These are phyloP conservation scores for Ceratobasidium sp. DNA, from an alignment of 1,284 basidiomycete species.

Conservation along the genomic window DNA sequence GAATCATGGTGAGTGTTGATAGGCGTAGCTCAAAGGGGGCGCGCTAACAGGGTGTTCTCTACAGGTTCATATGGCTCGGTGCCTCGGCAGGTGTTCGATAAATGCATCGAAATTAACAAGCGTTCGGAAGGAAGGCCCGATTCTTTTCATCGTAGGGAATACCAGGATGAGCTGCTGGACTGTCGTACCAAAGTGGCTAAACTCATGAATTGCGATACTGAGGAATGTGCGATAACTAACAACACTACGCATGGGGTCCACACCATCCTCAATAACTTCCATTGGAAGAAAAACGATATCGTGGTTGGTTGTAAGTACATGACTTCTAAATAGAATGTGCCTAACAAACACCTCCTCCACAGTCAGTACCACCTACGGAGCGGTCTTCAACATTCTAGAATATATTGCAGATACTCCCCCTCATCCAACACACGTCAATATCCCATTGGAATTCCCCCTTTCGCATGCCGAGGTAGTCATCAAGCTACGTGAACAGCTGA, in stretches of 20 bases:
- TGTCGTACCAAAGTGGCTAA: constrained; percentile 66
- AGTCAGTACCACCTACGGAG: constrained; percentile 76
- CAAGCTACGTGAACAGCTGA: constrained; percentile 61
- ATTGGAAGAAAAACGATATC: constrained; percentile 64
- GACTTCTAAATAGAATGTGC: background rate
- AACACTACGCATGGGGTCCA: constrained; percentile 76
- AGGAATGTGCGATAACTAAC: constrained; percentile 73
- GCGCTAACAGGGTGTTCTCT: background rate
- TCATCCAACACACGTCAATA: constrained; percentile 62
- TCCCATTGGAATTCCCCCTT: constrained; percentile 71
- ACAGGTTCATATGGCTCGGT: constrained; percentile 76
- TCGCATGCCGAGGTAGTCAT: constrained; percentile 68
- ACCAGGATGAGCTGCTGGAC: constrained; percentile 57
- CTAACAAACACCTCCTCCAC: background rate
- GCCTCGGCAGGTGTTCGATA: constrained; percentile 68
- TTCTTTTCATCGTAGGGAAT: constrained; percentile 64
- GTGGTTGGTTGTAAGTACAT: constrained; percentile 59
- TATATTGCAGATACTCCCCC: constrained; percentile 69
- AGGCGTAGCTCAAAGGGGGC: background rate
- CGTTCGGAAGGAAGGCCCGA: constrained; percentile 72
- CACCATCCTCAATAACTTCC: constrained; percentile 71
- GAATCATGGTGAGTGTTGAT: constrained; percentile 65
- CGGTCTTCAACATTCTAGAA: constrained; percentile 67
- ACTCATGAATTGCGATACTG: constrained; percentile 66
- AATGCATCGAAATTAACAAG: constrained; percentile 59